A percentile compares a stretch with the other conserved stretches of the same genome.
These are phyloP conservation scores for Cercophora sp. DNA, from an alignment of 495 filamentous ascomycete species.

Conservation along the genomic window DNA sequence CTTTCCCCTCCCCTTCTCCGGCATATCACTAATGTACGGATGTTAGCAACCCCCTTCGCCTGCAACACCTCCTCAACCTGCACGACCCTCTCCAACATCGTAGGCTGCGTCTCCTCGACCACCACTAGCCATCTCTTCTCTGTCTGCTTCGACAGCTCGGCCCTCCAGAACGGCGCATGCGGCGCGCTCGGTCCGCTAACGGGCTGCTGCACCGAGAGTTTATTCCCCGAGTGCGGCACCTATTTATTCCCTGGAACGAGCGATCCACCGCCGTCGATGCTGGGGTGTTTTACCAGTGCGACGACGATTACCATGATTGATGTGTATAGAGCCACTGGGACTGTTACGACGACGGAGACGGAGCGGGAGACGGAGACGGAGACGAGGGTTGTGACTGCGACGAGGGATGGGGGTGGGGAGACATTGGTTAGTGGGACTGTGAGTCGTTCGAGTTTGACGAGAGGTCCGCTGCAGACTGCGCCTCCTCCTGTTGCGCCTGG, in stretches of 20 bases:
- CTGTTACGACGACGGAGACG: no score
- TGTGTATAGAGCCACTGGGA: no score
- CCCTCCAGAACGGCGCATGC: constrained; percentile 24
- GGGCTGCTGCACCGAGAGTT: constrained; percentile 46
- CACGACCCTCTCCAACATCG: not conserved
- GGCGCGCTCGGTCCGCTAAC: constrained; percentile 16
- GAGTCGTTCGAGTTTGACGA: no score
- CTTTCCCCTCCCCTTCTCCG: no score
- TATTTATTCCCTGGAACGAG: constrained; percentile 38
- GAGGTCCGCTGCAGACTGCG: no score
- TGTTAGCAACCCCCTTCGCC: not conserved
- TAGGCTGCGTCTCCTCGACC: not conserved
- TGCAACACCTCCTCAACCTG: not conserved
- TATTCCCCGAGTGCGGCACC: constrained; percentile 10
- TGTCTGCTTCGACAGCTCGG: constrained; percentile 33
- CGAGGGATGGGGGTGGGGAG: no score
- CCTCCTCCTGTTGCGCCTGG: no score
- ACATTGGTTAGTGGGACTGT: no score
- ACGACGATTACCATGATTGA: no score
- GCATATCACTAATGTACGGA: not conserved
- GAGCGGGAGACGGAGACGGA: no score
- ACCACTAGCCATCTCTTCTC: not conserved
- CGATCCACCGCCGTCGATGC: constrained; percentile 29
- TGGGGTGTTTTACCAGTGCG: no score
- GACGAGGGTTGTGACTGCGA: no score